Evolutionary conservation across 2,329 filamentous ascomycete genomes (phyloP), one percentile per base, ranked within the genome.

Genomic region (Aspergillus sp.): DNA sequence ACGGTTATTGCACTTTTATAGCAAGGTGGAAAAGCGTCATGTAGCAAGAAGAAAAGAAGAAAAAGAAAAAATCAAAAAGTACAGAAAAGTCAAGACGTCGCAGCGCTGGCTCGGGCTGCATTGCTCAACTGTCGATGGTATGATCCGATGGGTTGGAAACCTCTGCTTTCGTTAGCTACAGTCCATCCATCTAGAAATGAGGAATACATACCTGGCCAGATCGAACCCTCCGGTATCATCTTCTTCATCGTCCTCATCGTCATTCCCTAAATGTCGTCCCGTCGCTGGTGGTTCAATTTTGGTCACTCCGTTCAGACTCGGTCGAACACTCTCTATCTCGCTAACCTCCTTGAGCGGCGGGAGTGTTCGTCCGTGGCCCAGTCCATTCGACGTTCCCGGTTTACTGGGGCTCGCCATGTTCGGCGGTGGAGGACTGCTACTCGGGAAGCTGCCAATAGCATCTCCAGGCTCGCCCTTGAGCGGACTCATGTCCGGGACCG

Each of bases 91-190:
- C 29, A 49, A 34, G 48, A 51, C 7, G 54, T 57, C 6, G 61
- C 65, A 10, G 65, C 62, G 38, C 62, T 64, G 11, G 64, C 58
- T 26, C 64, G 58, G 11, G 64, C 62, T 35, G 65, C 60, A 42
- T 63, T 68, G 53, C 56, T 69, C 40, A 71, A 47, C 47, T 71
- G 67, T 39, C 63, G 65, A 60, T 71, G 68, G 45, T 70, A 71
- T 5, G 67, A 68, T 10, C 70, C 67, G 43, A 74, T 74, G n/a
- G 71, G 70, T 57, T 72, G 70, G 50, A 74, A 74, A 11, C 71
- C 71, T 47, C 70, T 73, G 41, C 19, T 11, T 6, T 30, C 6
- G 36, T 53, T 48, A 52, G 49, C 13, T 19, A 13, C 9, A 13
- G 39, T 33, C 19, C 4, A 28, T 42, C 2, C 11, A 30, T n/a